A percentile compares a stretch with the other conserved stretches of the same genome.
phyloP scores from a whole-genome alignment of 2,329 filamentous ascomycete species.

The Cryphonectria nitschkei region DNA sequence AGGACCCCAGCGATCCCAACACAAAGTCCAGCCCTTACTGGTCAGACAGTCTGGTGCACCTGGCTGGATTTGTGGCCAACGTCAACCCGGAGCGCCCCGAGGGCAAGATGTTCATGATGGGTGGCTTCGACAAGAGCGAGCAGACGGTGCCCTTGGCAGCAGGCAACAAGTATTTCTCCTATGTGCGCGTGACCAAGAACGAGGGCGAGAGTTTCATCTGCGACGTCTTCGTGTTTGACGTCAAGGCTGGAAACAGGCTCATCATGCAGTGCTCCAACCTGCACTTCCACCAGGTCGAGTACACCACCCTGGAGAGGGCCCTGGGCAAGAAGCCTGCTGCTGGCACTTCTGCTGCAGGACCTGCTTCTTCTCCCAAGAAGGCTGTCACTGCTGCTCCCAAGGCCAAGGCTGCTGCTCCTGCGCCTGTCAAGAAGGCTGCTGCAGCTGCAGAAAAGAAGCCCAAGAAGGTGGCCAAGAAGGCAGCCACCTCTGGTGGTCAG shows the following conservation, averaged over 20 bases:
- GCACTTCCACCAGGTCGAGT: slow-evolving; percentile 30
- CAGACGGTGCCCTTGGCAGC: slow-evolving; percentile 28
- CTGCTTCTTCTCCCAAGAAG: neutral
- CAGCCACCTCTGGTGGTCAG: neutral
- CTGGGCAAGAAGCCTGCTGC: slow-evolving; percentile 14
- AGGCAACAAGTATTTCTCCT: slow-evolving; percentile 31
- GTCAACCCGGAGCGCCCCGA: slow-evolving; percentile 23
- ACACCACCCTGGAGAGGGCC: slow-evolving; percentile 27
- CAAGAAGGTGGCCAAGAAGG: slow-evolving; percentile 11
- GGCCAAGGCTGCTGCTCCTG: slow-evolving; percentile 5
- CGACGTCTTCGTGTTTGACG: slow-evolving; percentile 32
- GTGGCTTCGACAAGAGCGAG: slow-evolving; percentile 31
- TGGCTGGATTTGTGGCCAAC: slow-evolving; percentile 32
- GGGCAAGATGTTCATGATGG: slow-evolving; percentile 31
- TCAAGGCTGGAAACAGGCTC: slow-evolving; percentile 27
- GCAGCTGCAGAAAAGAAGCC: neutral
- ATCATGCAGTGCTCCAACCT: slow-evolving; percentile 31
- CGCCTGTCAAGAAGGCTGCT: slow-evolving; percentile 7
- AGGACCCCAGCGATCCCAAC: slow-evolving; percentile 22
- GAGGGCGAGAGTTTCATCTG: slow-evolving; percentile 30
- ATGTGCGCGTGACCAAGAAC: slow-evolving; percentile 27
- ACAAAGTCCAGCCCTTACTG: slow-evolving; percentile 32
- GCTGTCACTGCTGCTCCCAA: slow-evolving; percentile 10
- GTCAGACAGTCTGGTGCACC: slow-evolving; percentile 32
- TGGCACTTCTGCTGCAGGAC: neutral